Percentiles rank a stretch among this genome's conserved stretches.
Conservation (phyloP, 208 protist species). For the Wallacemonas collosoma region DNA sequence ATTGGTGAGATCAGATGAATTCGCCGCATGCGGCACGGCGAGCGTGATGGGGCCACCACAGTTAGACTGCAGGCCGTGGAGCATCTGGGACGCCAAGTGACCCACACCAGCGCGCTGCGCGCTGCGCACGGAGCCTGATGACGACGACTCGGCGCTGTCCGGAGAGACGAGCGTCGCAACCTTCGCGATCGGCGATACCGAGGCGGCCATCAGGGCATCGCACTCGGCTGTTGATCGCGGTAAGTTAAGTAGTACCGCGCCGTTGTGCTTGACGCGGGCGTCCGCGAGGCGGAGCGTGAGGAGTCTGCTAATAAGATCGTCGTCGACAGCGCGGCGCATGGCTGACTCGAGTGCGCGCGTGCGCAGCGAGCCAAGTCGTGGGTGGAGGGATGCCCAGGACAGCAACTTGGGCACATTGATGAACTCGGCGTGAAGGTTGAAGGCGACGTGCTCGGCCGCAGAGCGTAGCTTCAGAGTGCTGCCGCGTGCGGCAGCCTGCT, state of each 20-base stretch:
- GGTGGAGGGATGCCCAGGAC: slow-evolving; percentile 68
- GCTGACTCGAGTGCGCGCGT: slow-evolving; percentile 51
- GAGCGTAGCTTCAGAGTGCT: slow-evolving; percentile 46
- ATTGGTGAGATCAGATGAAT: slow-evolving; percentile 48
- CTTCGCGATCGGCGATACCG: slow-evolving; percentile 33
- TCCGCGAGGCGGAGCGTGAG: slow-evolving; percentile 52
- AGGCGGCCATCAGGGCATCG: slow-evolving; percentile 21
- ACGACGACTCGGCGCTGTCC: slow-evolving; percentile 19
- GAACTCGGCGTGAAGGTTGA: slow-evolving; percentile 58
- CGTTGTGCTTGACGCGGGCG: slow-evolving; percentile 59
- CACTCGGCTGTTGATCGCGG: slow-evolving; percentile 43
- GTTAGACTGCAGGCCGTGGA: slow-evolving; percentile 11
- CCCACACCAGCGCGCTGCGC: not conserved
- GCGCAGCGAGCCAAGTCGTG: slow-evolving; percentile 48
- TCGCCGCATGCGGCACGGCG: slow-evolving; percentile 29
- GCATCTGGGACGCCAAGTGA: not conserved
- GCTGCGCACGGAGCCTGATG: not conserved
- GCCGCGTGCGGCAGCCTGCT: slow-evolving; percentile 6
- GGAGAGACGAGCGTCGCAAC: slow-evolving; percentile 12
- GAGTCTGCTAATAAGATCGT: slow-evolving; percentile 47
- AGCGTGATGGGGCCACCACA: slow-evolving; percentile 21
- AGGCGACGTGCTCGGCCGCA: slow-evolving; percentile 71
- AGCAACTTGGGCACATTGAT: slow-evolving; percentile 78
- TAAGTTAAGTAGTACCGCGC: slow-evolving; percentile 82
- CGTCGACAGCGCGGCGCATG: slow-evolving; percentile 33